Conservation (phyloP, 306 rosid genomes). For the Rosa multiflora region DNA sequence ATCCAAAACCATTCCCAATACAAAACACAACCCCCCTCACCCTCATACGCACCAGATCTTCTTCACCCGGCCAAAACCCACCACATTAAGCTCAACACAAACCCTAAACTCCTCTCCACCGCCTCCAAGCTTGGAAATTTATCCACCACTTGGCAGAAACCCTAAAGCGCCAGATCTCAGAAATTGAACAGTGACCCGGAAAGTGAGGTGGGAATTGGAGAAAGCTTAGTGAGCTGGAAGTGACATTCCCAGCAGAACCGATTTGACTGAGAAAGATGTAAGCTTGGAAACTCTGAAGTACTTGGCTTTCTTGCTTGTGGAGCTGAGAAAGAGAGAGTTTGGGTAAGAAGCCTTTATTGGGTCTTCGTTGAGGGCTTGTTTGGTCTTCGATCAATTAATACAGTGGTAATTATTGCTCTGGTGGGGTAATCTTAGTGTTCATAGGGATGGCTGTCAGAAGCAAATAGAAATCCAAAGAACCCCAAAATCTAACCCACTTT, state of each 20-base stretch:
- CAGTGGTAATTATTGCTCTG: constrained; percentile 40
- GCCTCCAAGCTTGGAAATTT: constrained; percentile 16
- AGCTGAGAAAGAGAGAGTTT: constrained; percentile 18
- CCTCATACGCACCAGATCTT: constrained; percentile 60
- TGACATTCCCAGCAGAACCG: constrained; percentile 22
- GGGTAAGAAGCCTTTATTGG: constrained; percentile 24
- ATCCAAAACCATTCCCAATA: constrained; percentile 65
- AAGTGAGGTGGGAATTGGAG: constrained; percentile 8
- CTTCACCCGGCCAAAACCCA: constrained; percentile 26
- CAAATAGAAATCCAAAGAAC: constrained; percentile 7
- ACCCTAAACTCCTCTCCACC: constrained; percentile 19
- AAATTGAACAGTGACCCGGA: constrained; percentile 15
- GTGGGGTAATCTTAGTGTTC: constrained; percentile 34
- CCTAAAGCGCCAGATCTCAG: constrained; percentile 58
- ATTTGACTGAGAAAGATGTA: constrained; percentile 20
- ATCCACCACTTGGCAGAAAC: constrained; percentile 16
- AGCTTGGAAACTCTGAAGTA: constrained; percentile 16
- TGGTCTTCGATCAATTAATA: constrained; percentile 34
- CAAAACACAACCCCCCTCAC: constrained; percentile 43
- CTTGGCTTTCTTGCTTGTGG: neutral
- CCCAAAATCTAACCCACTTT: neutral
- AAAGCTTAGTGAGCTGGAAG: constrained; percentile 28
- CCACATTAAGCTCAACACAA: constrained; percentile 26
- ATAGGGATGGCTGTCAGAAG: constrained; percentile 40
- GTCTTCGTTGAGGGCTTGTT: constrained; percentile 32